Conservation (phyloP, 164 flowering plant genomes). For the Magnolia officinalis region DNA sequence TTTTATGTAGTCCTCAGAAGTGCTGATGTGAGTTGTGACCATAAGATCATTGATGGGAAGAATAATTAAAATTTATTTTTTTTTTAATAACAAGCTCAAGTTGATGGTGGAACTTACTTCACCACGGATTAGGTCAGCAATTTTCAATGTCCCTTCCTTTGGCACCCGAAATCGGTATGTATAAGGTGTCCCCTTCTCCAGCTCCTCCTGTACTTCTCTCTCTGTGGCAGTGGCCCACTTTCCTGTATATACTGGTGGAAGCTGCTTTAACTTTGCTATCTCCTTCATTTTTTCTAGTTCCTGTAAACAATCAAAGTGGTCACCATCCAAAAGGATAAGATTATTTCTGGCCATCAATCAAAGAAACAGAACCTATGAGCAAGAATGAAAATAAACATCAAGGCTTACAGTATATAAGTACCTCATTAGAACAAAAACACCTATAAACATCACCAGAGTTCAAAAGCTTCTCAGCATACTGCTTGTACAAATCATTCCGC, state of each 20-base stretch:
- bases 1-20: background rate
- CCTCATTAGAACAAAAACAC: conserved; percentile 95
- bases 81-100: background rate
- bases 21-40: background rate
- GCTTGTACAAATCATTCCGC: conserved; percentile 75
- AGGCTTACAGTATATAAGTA: conserved; percentile 16
- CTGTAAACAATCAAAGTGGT: conserved; percentile 27
- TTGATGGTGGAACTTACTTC: conserved; percentile 44
- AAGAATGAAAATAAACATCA: background rate
- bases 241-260: conserved; percentile 90
- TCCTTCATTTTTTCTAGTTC: conserved; percentile 95
- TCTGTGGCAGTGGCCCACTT: conserved; percentile 84
- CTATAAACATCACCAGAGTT: conserved; percentile 80
- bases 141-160: conserved; percentile 71
- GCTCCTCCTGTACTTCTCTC: conserved; percentile 68
- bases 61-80: conserved; percentile 1
- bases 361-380: background rate
- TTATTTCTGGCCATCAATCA: background rate
- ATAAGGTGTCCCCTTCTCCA: conserved; percentile 78
- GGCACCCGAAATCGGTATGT: conserved; percentile 94
- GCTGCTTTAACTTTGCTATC: conserved; percentile 61
- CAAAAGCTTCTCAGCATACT: conserved; percentile 74
- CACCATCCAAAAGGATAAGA: no score
- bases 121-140: conserved; percentile 85
- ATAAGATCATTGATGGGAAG: background rate